Base-by-base conservation (phyloP, 202 grass and related monocot species). In the Schoenoplectus triqueter region DNA sequence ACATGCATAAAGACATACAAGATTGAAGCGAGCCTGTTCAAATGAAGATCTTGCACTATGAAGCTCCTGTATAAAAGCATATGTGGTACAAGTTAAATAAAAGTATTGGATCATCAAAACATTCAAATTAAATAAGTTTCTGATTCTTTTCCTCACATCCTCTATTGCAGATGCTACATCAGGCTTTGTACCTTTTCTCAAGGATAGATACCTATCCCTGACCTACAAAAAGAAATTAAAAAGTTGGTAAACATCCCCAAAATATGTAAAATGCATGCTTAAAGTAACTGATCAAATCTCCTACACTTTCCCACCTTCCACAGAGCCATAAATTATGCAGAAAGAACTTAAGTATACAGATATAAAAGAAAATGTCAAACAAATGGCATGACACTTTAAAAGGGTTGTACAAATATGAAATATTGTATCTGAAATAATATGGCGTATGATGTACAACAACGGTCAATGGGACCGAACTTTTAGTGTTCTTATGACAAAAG, bases 11-110 rank as follows among this genome's bases (percentile, higher is more conserved):
- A 69, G 81, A 89, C 82, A 67, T 89, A 99, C 96, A 82, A 99
- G 90, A 76, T 92, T 91, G 80, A 99, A 96, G 86, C 96, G 96
- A 83, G 96, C 87, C 87, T 99, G 93, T 83, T 99, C 96, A 92
- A 99, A 99, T 89, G 89, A 99, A 83, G 96, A 99, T 87, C 96
- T 94, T 73, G 96, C 84, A 40, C 87, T 92, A 70, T 99, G 86
- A 15, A 99, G 93, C 86, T 99, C 96, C 96, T 99, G 52, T 86
- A 57, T 84, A 77, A 69, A 14, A 31, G 31, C 19, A 66, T 80
- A 86, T 54, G 84, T 71, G 78, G 55, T 50, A 71, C 51, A 67
- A 71, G 52, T 41, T 83, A 89, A 2, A 45, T 44, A 80, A 19
- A 66, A 20, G 51, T 31, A 21, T 80, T 83, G 42, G 80, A 63